Evolutionary conservation across 108 stramenopile species (phyloP).

Genomic region (Aurantiochytrium sp.): DNA sequence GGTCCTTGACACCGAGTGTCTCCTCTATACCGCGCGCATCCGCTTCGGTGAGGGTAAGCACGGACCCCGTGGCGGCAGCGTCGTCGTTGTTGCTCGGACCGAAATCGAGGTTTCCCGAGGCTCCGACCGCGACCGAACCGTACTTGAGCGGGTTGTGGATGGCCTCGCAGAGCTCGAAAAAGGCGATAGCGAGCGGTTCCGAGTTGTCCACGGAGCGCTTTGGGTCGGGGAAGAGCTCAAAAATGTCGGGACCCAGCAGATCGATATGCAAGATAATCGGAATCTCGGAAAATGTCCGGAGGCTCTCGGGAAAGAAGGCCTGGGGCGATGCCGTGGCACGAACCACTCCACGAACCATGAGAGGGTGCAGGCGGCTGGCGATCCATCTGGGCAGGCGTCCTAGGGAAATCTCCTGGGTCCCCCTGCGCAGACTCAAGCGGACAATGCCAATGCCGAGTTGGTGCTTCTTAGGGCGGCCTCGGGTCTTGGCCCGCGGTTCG

Average conservation of each 20-base stretch:
- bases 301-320: neutral
- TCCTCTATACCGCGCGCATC: neutral
- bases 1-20: neutral
- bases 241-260: neutral
- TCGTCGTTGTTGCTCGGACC: neutral
- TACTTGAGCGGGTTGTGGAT: neutral
- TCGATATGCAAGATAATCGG: neutral
- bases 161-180: neutral
- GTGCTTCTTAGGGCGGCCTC: no score
- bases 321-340: neutral
- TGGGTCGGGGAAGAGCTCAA: neutral
- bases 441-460: no score
- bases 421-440: neutral
- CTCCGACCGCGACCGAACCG: neutral
- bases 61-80: neutral
- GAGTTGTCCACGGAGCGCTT: neutral
- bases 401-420: neutral
- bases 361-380: neutral
- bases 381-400: neutral
- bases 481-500: no score
- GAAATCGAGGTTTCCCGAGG: neutral
- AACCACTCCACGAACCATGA: neutral
- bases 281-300: neutral
- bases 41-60: neutral
- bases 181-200: neutral